Percentiles rank a stretch among this genome's conserved stretches.
These are phyloP conservation scores for Corinectria fuckeliana DNA, from an alignment of 2,329 filamentous ascomycete species.

Conservation along the genomic window DNA sequence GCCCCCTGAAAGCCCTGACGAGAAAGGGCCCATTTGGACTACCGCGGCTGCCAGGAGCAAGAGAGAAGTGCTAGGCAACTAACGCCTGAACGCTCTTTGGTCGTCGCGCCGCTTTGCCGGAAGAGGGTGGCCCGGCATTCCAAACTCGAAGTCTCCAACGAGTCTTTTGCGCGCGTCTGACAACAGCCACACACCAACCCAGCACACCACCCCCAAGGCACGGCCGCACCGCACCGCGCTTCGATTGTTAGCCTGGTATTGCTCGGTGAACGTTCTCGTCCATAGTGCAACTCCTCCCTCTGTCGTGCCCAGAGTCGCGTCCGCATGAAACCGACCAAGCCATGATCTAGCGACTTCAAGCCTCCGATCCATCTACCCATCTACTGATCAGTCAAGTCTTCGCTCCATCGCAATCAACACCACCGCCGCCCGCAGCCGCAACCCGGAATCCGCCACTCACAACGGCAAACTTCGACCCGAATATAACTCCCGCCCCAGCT, in stretches of 20 bases:
- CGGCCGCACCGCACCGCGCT: slow-evolving; percentile 8
- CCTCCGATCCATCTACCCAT: slow-evolving; percentile 8
- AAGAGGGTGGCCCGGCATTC: slow-evolving; percentile 14
- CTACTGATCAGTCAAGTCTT: slow-evolving; percentile 1
- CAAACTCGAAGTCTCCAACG: slow-evolving; percentile 9
- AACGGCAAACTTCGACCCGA: slow-evolving; percentile 20
- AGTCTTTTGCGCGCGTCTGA: slow-evolving; percentile 9
- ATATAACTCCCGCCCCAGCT: slow-evolving; percentile 19
- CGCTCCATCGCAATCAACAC: slow-evolving; percentile 10
- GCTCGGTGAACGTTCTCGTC: slow-evolving; percentile 45
- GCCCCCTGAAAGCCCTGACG: not conserved
- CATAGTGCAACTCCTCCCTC: slow-evolving; percentile 32
- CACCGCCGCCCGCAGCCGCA: not conserved
- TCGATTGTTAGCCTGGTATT: slow-evolving; percentile 27
- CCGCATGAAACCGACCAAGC: slow-evolving; percentile 35
- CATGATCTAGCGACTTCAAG: slow-evolving; percentile 37
- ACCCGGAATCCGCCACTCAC: slow-evolving; percentile 7
- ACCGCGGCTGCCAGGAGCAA: not conserved
- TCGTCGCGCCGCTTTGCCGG: slow-evolving; percentile 5
- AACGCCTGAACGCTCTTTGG: slow-evolving; percentile 5
- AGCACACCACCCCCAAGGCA: slow-evolving; percentile 21
- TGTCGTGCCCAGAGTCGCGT: slow-evolving; percentile 32
- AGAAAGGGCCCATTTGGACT: not conserved
- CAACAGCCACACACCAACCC: slow-evolving; percentile 6
- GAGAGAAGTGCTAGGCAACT: slow-evolving; percentile 5